Evolutionary conservation across 306 rosid genomes (phyloP).

Genomic region (Senna tora): DNA sequence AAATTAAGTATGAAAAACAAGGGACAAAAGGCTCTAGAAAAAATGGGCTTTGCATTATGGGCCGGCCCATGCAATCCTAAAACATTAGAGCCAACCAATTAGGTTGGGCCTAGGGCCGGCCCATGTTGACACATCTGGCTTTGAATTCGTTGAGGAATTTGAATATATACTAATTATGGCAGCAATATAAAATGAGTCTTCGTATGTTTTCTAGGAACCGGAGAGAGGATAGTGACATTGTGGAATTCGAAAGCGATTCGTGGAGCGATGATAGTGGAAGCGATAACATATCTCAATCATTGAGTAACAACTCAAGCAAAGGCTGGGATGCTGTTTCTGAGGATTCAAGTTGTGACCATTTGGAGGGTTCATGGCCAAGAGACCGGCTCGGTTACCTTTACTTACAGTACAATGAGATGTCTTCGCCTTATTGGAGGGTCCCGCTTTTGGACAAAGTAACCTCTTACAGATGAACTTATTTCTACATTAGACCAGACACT

Average conservation of each 20-base stretch:
- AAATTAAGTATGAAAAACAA: background rate
- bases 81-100: too few species aligned
- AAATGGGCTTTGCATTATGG: too few species aligned
- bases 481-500: background rate
- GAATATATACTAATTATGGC: background rate
- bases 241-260: conserved; percentile 71
- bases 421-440: conserved; percentile 70
- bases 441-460: conserved; percentile 73
- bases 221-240: conserved; percentile 54
- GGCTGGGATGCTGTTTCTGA: conserved; percentile 76
- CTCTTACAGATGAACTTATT: background rate
- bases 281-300: conserved; percentile 61
- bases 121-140: too few species aligned
- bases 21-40: too few species aligned
- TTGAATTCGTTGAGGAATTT: too few species aligned
- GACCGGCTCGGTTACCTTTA: conserved; percentile 66
- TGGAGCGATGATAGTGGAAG: conserved; percentile 86
- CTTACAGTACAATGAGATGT: conserved; percentile 60
- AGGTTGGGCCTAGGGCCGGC: too few species aligned
- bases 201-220: conserved; percentile 37
- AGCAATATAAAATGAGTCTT: conserved; percentile 3
- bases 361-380: conserved; percentile 59
- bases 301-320: conserved; percentile 78
- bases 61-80: too few species aligned
- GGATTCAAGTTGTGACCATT: conserved; percentile 69